Conservation (phyloP, 768 basidiomycete genomes). For the Clitopilus passeckerianus region DNA sequence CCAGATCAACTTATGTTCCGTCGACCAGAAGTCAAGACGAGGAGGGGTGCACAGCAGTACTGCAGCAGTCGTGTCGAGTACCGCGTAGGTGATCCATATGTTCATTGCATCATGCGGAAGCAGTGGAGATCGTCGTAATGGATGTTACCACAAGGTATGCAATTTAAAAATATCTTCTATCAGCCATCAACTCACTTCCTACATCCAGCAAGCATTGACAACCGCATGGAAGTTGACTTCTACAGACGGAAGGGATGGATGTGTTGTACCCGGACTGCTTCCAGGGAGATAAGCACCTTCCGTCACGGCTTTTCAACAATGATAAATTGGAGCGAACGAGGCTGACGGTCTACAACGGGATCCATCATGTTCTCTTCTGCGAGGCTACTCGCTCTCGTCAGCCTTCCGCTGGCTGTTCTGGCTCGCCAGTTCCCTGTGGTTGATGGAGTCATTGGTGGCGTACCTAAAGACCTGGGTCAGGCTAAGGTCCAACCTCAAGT, state of each 20-base stretch:
- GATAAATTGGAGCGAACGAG: background rate
- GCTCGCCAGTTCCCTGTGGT: constrained; percentile 42
- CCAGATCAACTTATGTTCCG: background rate
- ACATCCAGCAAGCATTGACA: background rate
- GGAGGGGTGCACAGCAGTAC: background rate
- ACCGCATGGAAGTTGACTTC: background rate
- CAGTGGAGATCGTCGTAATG: background rate
- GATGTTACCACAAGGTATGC: background rate
- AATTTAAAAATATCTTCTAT: background rate
- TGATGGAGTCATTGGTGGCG: constrained; percentile 47
- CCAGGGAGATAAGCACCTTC: background rate
- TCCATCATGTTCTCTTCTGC: background rate
- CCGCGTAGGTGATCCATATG: background rate
- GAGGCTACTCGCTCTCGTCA: background rate
- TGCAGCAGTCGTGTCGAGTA: background rate
- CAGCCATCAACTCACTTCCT: background rate
- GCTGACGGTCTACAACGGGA: background rate
- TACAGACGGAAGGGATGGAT: background rate
- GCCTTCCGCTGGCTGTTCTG: background rate
- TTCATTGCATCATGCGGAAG: background rate
- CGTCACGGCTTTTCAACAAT: background rate
- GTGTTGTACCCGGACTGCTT: background rate
- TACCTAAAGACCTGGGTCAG: constrained; percentile 16
- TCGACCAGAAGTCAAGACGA: background rate
- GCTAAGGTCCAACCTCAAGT: constrained; percentile 8